A percentile compares a stretch with the other conserved stretches of the same genome.
These are phyloP conservation scores for Hypoxylon crocopeplum DNA, from an alignment of 495 filamentous ascomycete genomes.

Conservation along the genomic window DNA sequence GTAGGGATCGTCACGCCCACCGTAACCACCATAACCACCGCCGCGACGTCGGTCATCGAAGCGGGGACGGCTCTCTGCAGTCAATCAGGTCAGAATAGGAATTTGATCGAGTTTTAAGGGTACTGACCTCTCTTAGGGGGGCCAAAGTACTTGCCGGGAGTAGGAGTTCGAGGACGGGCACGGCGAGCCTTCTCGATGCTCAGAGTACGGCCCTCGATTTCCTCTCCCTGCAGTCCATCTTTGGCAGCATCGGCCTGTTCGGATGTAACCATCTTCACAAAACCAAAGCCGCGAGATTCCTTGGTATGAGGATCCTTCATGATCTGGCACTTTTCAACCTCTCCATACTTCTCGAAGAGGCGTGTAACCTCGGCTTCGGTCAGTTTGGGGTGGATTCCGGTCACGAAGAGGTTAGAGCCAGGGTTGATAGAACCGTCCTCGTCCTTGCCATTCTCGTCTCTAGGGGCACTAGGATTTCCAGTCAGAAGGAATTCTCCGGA, in stretches of 20 bases:
- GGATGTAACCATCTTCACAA: conserved; percentile 96
- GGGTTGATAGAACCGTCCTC: conserved; percentile 85
- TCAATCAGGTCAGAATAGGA: conserved; percentile 4
- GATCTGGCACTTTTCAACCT: conserved; percentile 99
- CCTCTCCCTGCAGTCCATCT: conserved; percentile 93
- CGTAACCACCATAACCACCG: no score
- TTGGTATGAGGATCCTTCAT: conserved; percentile 98
- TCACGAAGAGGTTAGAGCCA: conserved; percentile 98
- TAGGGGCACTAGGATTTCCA: conserved; percentile 47
- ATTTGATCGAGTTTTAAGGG: conserved; percentile 1
- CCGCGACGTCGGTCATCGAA: conserved; percentile 59
- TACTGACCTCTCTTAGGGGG: conserved; percentile 94
- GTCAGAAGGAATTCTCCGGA: not conserved
- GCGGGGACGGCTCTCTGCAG: conserved; percentile 35
- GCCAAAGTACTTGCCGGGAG: conserved; percentile 98
- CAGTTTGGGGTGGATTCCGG: conserved; percentile 94
- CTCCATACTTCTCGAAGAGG: conserved; percentile 97
- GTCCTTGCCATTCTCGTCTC: conserved; percentile 63
- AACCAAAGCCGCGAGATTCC: conserved; percentile 98
- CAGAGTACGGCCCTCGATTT: conserved; percentile 92
- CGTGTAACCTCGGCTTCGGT: conserved; percentile 89
- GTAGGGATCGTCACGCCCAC: no score
- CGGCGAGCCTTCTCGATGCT: conserved; percentile 99
- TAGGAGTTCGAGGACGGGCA: conserved; percentile 91
- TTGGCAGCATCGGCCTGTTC: conserved; percentile 96